These are phyloP conservation scores for Coleophoma crateriformis DNA, from an alignment of 2,329 filamentous ascomycete genomes.

Conservation along the genomic window DNA sequence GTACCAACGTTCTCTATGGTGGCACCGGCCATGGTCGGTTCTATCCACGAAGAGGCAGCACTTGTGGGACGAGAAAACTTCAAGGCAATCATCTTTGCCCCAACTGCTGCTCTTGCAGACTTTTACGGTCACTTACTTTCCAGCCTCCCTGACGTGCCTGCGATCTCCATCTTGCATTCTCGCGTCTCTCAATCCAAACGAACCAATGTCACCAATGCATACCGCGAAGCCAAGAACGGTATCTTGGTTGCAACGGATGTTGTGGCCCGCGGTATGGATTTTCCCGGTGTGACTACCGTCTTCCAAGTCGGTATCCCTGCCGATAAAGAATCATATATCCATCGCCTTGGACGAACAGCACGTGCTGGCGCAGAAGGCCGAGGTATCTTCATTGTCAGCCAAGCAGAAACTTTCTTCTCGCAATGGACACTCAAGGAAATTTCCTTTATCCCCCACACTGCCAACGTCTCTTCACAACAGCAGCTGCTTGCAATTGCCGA, in stretches of 20 bases:
- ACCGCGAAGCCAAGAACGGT: slow-evolving; percentile 58
- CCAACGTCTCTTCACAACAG: slow-evolving; percentile 36
- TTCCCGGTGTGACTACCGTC: slow-evolving; percentile 74
- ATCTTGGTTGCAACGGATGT: slow-evolving; percentile 76
- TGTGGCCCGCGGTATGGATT: slow-evolving; percentile 78
- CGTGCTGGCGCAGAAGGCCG: slow-evolving; percentile 70
- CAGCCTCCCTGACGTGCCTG: slow-evolving; percentile 20
- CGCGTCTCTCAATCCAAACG: slow-evolving; percentile 66
- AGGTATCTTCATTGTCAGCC: slow-evolving; percentile 60
- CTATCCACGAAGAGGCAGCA: slow-evolving; percentile 57
- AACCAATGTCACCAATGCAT: slow-evolving; percentile 64
- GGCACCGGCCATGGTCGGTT: slow-evolving; percentile 71
- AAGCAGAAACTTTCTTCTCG: slow-evolving; percentile 48
- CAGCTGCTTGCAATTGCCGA: slow-evolving; percentile 34
- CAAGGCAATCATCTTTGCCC: slow-evolving; percentile 95
- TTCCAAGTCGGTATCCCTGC: slow-evolving; percentile 64
- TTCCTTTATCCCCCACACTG: slow-evolving; percentile 39
- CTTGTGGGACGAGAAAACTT: slow-evolving; percentile 48
- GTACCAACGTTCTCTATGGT: slow-evolving; percentile 68
- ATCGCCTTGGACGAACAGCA: slow-evolving; percentile 71
- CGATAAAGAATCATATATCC: slow-evolving; percentile 67
- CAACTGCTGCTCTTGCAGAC: slow-evolving; percentile 68
- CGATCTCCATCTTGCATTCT: slow-evolving; percentile 60
- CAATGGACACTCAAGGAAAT: slow-evolving; percentile 47
- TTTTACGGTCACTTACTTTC: slow-evolving; percentile 54